phyloP scores from a whole-genome alignment of 139 green algal genomes.

The Edaphochlamys debaryana region DNA sequence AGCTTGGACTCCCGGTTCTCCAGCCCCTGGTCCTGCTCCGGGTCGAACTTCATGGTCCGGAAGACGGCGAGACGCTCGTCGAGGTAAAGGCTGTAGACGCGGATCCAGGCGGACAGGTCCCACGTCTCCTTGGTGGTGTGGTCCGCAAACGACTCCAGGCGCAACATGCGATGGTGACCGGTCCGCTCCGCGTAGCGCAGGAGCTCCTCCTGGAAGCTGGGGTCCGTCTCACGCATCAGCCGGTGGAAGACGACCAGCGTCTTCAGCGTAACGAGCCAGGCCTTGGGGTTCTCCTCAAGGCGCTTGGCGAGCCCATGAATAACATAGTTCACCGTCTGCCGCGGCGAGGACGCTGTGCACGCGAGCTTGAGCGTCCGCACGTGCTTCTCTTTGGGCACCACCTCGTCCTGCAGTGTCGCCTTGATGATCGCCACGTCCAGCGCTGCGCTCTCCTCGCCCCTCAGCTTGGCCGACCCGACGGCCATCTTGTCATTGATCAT shows the following conservation, averaged over 20 bases:
- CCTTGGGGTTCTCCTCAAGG: slow-evolving; percentile 47
- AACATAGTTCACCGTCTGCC: slow-evolving; percentile 57
- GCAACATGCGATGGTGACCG: slow-evolving; percentile 64
- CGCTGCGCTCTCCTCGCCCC: slow-evolving; percentile 44
- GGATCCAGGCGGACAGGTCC: slow-evolving; percentile 91
- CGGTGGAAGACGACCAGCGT: slow-evolving; percentile 87
- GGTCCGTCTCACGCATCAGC: slow-evolving; percentile 84
- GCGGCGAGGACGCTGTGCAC: slow-evolving; percentile 14
- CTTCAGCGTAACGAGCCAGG: slow-evolving; percentile 82
- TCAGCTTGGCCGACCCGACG: slow-evolving; percentile 43
- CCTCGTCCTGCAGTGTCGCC: slow-evolving; percentile 84
- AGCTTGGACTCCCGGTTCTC: slow-evolving; percentile 47
- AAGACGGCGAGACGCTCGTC: slow-evolving; percentile 86
- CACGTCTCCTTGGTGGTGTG: slow-evolving; percentile 72
- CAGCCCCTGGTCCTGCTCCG: slow-evolving; percentile 52
- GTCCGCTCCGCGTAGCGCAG: slow-evolving; percentile 65
- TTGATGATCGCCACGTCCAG: slow-evolving; percentile 93
- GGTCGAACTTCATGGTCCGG: slow-evolving; percentile 64
- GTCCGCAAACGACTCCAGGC: slow-evolving; percentile 77
- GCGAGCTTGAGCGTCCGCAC: slow-evolving; percentile 75
- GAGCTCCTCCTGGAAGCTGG: slow-evolving; percentile 74
- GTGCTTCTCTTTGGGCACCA: slow-evolving; percentile 97
- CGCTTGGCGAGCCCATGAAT: slow-evolving; percentile 64
- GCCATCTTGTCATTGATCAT: slow-evolving; percentile 34
- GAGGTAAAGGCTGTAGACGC: slow-evolving; percentile 92